Evolutionary conservation across 2,329 filamentous ascomycete species (phyloP).

Genomic region (Penicillium psychrosexuale): DNA sequence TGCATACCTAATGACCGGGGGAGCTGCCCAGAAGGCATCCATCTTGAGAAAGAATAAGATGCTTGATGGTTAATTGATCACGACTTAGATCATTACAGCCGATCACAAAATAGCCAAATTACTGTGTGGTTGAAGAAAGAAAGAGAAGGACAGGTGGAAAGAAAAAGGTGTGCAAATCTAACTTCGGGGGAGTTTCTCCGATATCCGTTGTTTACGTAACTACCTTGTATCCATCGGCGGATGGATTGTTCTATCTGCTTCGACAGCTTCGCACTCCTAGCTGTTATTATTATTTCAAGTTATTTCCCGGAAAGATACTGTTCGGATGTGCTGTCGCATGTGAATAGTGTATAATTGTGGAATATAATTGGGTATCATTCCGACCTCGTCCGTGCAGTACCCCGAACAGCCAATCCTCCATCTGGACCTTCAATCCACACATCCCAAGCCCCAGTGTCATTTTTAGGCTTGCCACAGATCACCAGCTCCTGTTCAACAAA

Average conservation of each 20-base stretch:
- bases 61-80: slow-evolving; percentile 13
- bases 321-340: not conserved
- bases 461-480: slow-evolving; percentile 61
- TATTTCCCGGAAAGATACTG: not conserved
- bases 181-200: slow-evolving; percentile 19
- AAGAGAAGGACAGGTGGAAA: slow-evolving; percentile 18
- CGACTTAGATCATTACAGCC: slow-evolving; percentile 15
- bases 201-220: slow-evolving; percentile 7
- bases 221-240: not conserved
- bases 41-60: slow-evolving; percentile 34
- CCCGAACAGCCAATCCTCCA: slow-evolving; percentile 64
- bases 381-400: slow-evolving; percentile 38
- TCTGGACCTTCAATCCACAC: slow-evolving; percentile 63
- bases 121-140: slow-evolving; percentile 6
- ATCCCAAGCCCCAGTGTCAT: slow-evolving; percentile 50
- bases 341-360: not conserved
- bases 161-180: slow-evolving; percentile 21
- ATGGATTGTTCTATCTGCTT: not conserved
- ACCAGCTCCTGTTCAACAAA: slow-evolving; percentile 69
- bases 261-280: not conserved
- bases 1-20: slow-evolving; percentile 63
- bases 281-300: not conserved
- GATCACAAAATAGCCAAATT: slow-evolving; percentile 3
- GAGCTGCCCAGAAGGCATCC: slow-evolving; percentile 64
- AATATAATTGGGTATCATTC: not conserved